Conservation (phyloP, 192 early-diverging fungal genomes). For the Podila epicladia region DNA sequence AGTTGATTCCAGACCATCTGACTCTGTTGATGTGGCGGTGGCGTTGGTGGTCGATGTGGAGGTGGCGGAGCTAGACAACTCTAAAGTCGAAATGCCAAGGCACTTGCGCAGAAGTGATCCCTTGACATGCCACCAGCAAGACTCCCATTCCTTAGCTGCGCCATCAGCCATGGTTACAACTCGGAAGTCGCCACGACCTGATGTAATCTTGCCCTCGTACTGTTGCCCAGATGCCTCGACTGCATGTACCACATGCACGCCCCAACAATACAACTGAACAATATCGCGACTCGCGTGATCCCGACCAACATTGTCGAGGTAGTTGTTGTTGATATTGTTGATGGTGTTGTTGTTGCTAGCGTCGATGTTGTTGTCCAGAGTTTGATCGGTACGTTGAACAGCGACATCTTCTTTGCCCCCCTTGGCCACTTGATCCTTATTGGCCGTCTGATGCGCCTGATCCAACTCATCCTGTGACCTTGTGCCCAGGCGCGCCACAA, state of each 20-base stretch:
- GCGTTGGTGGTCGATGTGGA: not conserved
- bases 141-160: conserved; percentile 17
- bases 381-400: not conserved
- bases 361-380: not conserved
- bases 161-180: conserved; percentile 31
- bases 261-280: conserved; percentile 27
- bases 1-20: too few species aligned
- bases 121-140: conserved; percentile 18
- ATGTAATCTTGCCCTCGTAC: too few species aligned
- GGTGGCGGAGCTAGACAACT: too few species aligned
- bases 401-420: too few species aligned
- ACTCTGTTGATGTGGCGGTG: too few species aligned
- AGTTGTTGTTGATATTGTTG: not conserved
- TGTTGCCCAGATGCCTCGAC: conserved; percentile 15
- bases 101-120: not conserved
- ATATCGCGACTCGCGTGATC: too few species aligned
- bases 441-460: too few species aligned
- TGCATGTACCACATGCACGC: conserved; percentile 19
- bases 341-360: not conserved
- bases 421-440: too few species aligned
- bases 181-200: conserved; percentile 11
- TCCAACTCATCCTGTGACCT: too few species aligned
- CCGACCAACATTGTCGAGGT: too few species aligned
- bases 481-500: too few species aligned
- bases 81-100: not conserved